A percentile compares a stretch with the other conserved stretches of the same genome.
phyloP scores from a whole-genome alignment of 148 eudicot species.

The Suaeda aralocaspica region DNA sequence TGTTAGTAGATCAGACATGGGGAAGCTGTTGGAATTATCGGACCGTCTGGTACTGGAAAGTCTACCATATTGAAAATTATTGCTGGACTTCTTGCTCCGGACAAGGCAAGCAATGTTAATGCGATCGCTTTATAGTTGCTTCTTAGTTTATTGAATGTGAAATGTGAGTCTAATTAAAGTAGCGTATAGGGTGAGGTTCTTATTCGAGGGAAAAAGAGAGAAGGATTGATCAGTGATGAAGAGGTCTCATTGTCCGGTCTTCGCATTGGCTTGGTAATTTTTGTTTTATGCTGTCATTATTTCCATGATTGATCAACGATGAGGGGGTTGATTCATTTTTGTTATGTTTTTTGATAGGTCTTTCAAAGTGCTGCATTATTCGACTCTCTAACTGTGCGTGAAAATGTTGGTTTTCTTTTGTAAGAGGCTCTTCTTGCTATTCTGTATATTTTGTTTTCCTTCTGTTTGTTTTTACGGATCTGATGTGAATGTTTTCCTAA shows the following conservation, averaged over 20 bases:
- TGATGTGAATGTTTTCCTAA: constrained; percentile 3
- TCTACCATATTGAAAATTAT: constrained; percentile 87
- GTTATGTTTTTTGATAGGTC: constrained; percentile 47
- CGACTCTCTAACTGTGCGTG: constrained; percentile 89
- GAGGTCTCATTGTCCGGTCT: constrained; percentile 70
- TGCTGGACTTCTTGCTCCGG: constrained; percentile 95
- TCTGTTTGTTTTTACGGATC: not conserved
- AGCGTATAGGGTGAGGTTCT: constrained; percentile 72
- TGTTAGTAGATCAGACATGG: constrained; percentile 80
- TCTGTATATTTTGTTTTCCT: constrained; percentile 1
- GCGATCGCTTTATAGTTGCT: not conserved
- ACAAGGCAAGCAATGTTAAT: constrained; percentile 48
- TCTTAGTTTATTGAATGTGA: not conserved
- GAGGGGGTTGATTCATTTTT: not conserved
- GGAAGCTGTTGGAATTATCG: constrained; percentile 94
- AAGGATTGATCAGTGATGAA: constrained; percentile 83
- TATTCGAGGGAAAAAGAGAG: constrained; percentile 68
- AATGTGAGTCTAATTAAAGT: not conserved
- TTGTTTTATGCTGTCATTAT: not conserved
- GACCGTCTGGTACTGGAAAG: constrained; percentile 97
- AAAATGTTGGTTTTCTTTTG: constrained; percentile 95
- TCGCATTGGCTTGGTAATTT: constrained; percentile 84
- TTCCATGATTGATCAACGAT: not conserved
- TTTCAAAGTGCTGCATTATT: constrained; percentile 96
- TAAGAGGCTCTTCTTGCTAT: constrained; percentile 38